These are phyloP conservation scores for Eutrema yunnanense DNA, from an alignment of 345 rosid species.

Conservation along the genomic window DNA sequence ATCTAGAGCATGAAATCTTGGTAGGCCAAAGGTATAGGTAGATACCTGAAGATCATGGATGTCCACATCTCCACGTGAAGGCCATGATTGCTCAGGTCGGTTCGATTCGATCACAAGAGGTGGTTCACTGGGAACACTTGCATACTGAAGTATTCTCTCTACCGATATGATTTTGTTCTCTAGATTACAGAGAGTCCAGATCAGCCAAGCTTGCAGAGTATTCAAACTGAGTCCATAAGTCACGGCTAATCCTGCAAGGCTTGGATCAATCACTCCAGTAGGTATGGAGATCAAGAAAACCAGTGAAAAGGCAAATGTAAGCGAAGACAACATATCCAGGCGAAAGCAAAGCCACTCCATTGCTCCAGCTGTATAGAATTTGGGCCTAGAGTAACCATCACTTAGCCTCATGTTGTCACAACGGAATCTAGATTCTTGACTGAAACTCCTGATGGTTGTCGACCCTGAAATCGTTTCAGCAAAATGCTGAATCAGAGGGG, in stretches of 20 bases:
- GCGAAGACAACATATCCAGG: constrained; percentile 55
- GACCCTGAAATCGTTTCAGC: constrained; percentile 77
- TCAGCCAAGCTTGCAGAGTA: constrained; percentile 55
- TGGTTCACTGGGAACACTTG: constrained; percentile 62
- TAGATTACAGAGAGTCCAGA: constrained; percentile 59
- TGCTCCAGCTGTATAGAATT: constrained; percentile 54
- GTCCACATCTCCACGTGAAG: constrained; percentile 51
- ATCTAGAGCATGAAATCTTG: not conserved
- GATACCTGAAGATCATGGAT: constrained; percentile 60
- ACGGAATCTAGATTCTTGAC: constrained; percentile 64
- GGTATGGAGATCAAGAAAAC: constrained; percentile 62
- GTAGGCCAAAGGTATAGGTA: not conserved
- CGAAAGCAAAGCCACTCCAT: constrained; percentile 90
- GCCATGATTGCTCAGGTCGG: constrained; percentile 57
- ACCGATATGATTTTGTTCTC: constrained; percentile 88
- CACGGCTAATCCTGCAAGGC: constrained; percentile 84
- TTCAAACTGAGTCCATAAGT: constrained; percentile 80
- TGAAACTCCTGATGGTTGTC: constrained; percentile 77
- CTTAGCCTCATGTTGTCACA: constrained; percentile 48
- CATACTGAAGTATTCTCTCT: constrained; percentile 81
- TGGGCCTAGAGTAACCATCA: constrained; percentile 66
- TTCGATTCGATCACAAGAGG: constrained; percentile 58
- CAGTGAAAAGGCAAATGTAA: constrained; percentile 69
- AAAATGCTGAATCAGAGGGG: constrained; percentile 81
- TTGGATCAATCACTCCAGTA: constrained; percentile 55